Evolutionary conservation across 2,329 filamentous ascomycete species (phyloP), one percentile per base, ranked within the genome.

Genomic region (Septoria linicola): DNA sequence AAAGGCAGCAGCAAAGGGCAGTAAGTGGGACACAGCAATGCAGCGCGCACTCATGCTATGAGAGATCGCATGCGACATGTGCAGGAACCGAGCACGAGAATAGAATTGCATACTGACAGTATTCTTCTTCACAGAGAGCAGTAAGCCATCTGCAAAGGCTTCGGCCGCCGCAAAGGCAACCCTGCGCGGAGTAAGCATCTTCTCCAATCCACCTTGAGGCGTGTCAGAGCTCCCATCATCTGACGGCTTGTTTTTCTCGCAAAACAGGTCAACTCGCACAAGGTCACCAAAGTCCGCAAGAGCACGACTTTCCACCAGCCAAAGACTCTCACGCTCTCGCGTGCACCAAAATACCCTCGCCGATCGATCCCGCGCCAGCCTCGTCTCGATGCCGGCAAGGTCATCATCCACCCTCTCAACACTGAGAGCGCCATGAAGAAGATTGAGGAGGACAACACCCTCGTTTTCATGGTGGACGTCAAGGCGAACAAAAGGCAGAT

Each of bases 371-470:
- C 88, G 69, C 87, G 92, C 75, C 82, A 83, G 73, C 87, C 91
- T 67, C 88, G 90, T 68, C 88, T 99, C 70, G 93, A 99, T 79
- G 88, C 92, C 80, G 88, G 91, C 84, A 96, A 95, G 85, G 82
- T 97, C 75, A 87, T 99, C 76, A 81, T 97, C 72, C 89, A 96
- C 85, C 93, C 93, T 65, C 84, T 99, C 73, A 99, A 99, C 87
- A 99, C 93, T 57, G 93, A 99, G 87, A 93, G 87, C 72, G 93
- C 95, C 71, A 97, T 99, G 92, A 99, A 99, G 89, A 96, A 96
- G 88, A 96, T 99, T 68, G 93, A 99, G 83, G 93, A 99, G 87
- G 91, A 99, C 85, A 99, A 99, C 85, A 99, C 93, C 66, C 85
- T 99, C 46, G 69, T 71, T 57, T 70, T 71, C 62, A 70, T 71